Evolutionary conservation across 805 yeast species (phyloP).

Genomic region (Candida peoriensis): DNA sequence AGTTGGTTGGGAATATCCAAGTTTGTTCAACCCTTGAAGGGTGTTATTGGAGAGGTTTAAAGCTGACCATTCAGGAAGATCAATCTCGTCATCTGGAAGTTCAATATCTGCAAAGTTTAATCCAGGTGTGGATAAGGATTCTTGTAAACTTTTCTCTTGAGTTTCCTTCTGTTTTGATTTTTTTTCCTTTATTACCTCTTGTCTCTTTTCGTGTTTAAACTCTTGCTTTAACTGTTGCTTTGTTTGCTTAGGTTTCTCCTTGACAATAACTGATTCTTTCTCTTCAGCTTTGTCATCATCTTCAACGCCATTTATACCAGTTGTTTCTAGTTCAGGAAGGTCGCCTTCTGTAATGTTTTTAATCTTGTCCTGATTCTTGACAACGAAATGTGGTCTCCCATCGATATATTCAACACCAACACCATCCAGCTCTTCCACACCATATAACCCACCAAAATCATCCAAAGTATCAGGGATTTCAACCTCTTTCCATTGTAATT

Average conservation of each 20-base stretch:
- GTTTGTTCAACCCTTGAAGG: slow-evolving; percentile 53
- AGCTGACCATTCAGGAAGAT: slow-evolving; percentile 58
- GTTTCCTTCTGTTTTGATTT: slow-evolving; percentile 14
- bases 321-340: too few relatives aligned
- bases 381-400: slow-evolving; percentile 61
- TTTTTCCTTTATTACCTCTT: slow-evolving; percentile 19
- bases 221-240: slow-evolving; percentile 16
- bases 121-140: slow-evolving; percentile 17
- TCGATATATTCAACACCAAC: slow-evolving; percentile 74
- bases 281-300: slow-evolving; percentile 19
- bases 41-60: slow-evolving; percentile 47
- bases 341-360: slow-evolving; percentile 16
- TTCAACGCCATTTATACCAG: slow-evolving; percentile 20
- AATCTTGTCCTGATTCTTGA: slow-evolving; percentile 28
- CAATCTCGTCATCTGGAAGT: slow-evolving; percentile 30
- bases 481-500: slow-evolving; percentile 73
- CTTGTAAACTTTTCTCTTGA: slow-evolving; percentile 14
- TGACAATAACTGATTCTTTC: slow-evolving; percentile 14
- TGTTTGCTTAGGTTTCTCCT: slow-evolving; percentile 10
- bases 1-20: slow-evolving; percentile 69
- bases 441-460: slow-evolving; percentile 88
- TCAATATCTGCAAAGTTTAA: slow-evolving; percentile 29
- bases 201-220: slow-evolving; percentile 19
- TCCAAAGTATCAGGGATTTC: slow-evolving; percentile 78
- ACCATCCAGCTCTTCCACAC: slow-evolving; percentile 91